Base-by-base conservation (phyloP, 2,329 filamentous ascomycete species). In the Neofusicoccum cordaticola region DNA sequence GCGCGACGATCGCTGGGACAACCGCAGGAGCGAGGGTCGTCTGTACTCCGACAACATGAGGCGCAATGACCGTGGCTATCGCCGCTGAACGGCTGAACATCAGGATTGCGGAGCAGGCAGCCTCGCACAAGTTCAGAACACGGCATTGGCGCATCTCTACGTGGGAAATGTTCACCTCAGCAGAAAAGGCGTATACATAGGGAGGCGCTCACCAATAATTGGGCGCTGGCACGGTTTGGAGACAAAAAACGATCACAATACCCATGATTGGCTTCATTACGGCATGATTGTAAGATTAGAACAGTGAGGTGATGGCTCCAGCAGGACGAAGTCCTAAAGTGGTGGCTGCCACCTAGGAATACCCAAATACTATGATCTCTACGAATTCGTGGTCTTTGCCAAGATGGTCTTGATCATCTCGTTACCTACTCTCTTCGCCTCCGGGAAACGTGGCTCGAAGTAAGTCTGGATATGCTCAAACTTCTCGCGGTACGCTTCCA, bases 371-470 rank as follows among this genome's bases (percentile, higher is more conserved):
- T 44, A 60, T n/a, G 9, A 37, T 37, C 51, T 51, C 41, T 63
- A 65, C n/a, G 63, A 56, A 8, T 56, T 65, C 60, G 68, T 72
- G 48, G 89, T 90, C 77, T 92, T 94, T 79, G 94, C 91, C 70
- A 97, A 79, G 71, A 99, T 95, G 50, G 92, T 95, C 82, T 90
- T 93, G 78, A 99, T 96, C 95, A 99, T 99, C 75, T 93, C 90
- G 75, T 97, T 97, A 2, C 95, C 95, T 42, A 99, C 82, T 71
- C 89, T 88, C 61, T 89, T 92, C 5, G 95, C 95, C 74, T 96
- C 93, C 1, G 88, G 86, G 74, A 99, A 97, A 37, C 94, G 83
- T 2, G 93, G 92, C 75, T 93, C 88, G 77, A 99, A 99, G 81
- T 97, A 99, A 68, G 83, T 82, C 78, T 97, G 93, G 60, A 96